Percentiles rank a stretch among this genome's conserved stretches.
Conservation (phyloP, 108 stramenopile species). For the Cyclotella baltica region DNA sequence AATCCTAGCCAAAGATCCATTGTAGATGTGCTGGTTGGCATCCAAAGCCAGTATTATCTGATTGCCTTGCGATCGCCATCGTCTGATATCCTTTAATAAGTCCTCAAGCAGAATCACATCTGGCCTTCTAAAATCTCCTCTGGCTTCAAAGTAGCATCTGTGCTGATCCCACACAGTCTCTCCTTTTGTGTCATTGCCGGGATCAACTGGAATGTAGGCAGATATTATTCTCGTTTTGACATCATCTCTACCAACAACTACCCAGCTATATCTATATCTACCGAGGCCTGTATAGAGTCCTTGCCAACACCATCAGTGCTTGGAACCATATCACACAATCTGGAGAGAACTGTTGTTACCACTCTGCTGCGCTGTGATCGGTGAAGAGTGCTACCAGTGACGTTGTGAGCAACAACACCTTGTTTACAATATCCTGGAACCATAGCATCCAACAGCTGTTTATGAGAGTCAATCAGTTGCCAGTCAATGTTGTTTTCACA, state of each 20-base stretch:
- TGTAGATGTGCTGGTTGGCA: constrained; percentile 19
- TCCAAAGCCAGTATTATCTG: constrained; percentile 1
- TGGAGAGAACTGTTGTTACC: background rate
- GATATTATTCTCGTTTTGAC: background rate
- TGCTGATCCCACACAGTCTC: constrained; percentile 25
- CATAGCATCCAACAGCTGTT: background rate
- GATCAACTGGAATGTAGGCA: constrained; percentile 10
- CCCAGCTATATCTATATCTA: constrained; percentile 6
- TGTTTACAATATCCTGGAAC: background rate
- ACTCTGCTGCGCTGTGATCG: background rate
- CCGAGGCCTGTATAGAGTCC: background rate
- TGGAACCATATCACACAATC: background rate
- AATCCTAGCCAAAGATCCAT: background rate
- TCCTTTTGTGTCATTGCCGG: background rate
- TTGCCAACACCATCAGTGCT: background rate
- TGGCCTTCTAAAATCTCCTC: background rate
- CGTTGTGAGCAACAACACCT: background rate
- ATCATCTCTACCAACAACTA: constrained; percentile 2
- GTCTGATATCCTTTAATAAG: background rate
- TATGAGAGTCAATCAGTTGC: background rate
- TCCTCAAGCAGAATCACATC: background rate
- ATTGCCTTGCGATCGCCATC: background rate
- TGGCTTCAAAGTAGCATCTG: background rate
- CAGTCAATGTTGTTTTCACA: background rate
- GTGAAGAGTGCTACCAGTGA: background rate